A percentile compares a stretch with the other conserved stretches of the same genome.
Conservation (phyloP, 768 basidiomycete species). For the Psilocybe cyanescens region DNA sequence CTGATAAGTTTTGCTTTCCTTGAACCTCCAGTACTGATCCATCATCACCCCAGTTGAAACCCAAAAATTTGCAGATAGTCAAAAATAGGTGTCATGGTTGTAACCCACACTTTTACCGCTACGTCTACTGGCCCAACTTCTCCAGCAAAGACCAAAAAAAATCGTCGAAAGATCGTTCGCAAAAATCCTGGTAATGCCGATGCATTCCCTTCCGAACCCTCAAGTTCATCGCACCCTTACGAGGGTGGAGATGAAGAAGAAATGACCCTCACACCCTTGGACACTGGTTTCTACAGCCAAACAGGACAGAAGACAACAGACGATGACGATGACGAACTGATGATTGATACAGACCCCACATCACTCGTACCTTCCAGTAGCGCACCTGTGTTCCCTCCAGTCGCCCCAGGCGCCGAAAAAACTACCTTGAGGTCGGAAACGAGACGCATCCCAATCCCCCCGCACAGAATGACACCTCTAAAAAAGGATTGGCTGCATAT, state of each 20-base stretch:
- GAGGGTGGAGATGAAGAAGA: conserved; percentile 25
- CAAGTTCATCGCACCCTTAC: conserved; percentile 18
- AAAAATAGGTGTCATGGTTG: conserved; percentile 40
- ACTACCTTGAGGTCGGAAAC: conserved; percentile 77
- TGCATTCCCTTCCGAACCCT: conserved; percentile 21
- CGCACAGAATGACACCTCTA: conserved; percentile 96
- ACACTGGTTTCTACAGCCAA: conserved; percentile 18
- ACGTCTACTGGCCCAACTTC: conserved; percentile 17
- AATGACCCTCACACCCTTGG: conserved; percentile 21
- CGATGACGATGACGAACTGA: conserved; percentile 34
- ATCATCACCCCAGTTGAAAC: conserved; percentile 2
- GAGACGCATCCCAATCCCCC: conserved; percentile 90
- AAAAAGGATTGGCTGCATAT: conserved; percentile 97
- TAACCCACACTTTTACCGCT: conserved; percentile 30
- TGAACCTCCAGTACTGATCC: background rate
- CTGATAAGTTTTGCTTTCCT: conserved; percentile 21
- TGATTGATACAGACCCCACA: conserved; percentile 52
- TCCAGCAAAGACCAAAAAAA: conserved; percentile 31
- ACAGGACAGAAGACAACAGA: conserved; percentile 5
- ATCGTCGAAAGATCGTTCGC: conserved; percentile 41
- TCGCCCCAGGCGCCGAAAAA: conserved; percentile 60
- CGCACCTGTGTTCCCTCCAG: conserved; percentile 71
- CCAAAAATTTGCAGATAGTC: conserved; percentile 11
- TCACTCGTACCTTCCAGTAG: conserved; percentile 50
- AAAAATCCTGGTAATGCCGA: conserved; percentile 28